phyloP scores from a whole-genome alignment of 176 grass and related monocot species.

The Oryza rufipogon region DNA sequence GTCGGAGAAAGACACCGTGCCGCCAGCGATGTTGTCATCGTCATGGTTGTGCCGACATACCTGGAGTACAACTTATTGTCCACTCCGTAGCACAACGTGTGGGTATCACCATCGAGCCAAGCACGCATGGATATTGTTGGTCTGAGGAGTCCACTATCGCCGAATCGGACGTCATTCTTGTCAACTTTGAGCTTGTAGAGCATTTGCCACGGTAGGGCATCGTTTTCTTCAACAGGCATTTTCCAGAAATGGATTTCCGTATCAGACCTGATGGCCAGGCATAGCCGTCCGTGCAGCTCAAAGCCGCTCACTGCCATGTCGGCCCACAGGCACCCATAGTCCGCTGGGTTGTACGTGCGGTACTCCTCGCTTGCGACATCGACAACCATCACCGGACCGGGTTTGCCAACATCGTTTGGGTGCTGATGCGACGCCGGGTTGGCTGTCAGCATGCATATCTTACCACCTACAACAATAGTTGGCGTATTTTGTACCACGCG shows the following conservation, averaged over 20 bases:
- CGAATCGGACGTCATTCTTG: rapidly evolving
- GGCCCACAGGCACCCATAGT: neutral
- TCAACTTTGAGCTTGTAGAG: neutral
- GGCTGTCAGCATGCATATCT: neutral
- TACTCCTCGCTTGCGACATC: neutral
- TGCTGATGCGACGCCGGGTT: neutral
- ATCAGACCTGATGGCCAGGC: neutral
- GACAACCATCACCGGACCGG: neutral
- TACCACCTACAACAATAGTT: neutral
- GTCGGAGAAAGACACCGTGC: neutral
- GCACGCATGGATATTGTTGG: neutral
- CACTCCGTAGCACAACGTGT: neutral
- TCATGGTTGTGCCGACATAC: neutral
- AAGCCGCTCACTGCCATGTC: neutral
- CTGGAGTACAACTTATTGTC: neutral
- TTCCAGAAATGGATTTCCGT: neutral
- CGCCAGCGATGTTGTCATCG: neutral
- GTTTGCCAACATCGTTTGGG: neutral
- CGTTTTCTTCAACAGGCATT: neutral
- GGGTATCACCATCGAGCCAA: neutral
- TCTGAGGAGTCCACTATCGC: neutral
- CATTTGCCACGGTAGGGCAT: neutral
- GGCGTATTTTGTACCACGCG: neutral
- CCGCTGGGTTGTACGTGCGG: neutral
- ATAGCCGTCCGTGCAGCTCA: neutral